Conservation (phyloP, 2,329 filamentous ascomycete genomes). For the Colletotrichum eremochloae region DNA sequence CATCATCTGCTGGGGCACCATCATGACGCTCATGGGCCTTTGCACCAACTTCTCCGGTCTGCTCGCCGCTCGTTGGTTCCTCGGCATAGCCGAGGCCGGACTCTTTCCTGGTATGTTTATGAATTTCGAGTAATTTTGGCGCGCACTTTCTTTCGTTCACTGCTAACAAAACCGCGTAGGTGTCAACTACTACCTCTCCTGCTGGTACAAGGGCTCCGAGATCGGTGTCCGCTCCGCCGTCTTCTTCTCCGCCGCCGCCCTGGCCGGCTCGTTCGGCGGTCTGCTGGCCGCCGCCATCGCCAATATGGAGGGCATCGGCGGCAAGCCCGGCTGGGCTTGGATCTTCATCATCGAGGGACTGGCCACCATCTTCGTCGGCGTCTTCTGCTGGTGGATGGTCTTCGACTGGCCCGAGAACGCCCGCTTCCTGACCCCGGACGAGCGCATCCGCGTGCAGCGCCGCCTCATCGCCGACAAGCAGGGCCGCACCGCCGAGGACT, state of each 20-base stretch:
- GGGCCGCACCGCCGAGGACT: constrained; percentile 77
- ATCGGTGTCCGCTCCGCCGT: constrained; percentile 80
- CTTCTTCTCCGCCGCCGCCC: constrained; percentile 83
- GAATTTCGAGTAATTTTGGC: not conserved
- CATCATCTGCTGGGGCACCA: constrained; percentile 63
- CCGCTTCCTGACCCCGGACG: constrained; percentile 74
- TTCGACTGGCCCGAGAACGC: constrained; percentile 84
- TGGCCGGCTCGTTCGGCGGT: constrained; percentile 81
- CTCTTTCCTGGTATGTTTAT: constrained; percentile 66
- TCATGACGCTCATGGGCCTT: constrained; percentile 64
- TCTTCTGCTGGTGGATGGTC: constrained; percentile 78
- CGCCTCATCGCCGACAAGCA: constrained; percentile 78
- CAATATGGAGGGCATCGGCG: constrained; percentile 72
- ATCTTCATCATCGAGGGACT: constrained; percentile 78
- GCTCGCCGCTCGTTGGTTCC: constrained; percentile 64
- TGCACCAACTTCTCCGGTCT: constrained; percentile 60
- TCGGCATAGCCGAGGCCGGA: constrained; percentile 77
- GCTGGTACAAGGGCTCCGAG: constrained; percentile 83
- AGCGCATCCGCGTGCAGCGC: constrained; percentile 76
- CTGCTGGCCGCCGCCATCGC: constrained; percentile 77
- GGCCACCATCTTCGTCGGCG: constrained; percentile 74
- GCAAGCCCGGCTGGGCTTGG: constrained; percentile 69
- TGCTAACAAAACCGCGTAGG: constrained; percentile 44
- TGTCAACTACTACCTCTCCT: constrained; percentile 78
- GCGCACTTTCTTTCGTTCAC: no score